Evolutionary conservation across 345 rosid genomes (phyloP).

Genomic region (Litchi chinensis): DNA sequence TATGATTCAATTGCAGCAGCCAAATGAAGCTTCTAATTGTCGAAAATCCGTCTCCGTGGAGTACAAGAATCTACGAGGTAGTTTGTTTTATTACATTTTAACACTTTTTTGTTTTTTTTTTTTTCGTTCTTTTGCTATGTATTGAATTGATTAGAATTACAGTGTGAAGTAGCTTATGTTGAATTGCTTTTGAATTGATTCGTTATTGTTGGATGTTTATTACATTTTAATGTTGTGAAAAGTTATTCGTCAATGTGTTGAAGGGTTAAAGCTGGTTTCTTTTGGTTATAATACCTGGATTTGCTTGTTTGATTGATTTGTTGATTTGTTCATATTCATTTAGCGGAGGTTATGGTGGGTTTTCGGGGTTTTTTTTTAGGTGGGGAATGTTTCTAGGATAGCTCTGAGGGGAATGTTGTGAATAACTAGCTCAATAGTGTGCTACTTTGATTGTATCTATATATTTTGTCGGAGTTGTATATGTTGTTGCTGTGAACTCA

Average conservation of each 20-base stretch:
- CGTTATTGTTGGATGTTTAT: too few species aligned
- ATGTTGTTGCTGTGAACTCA: not conserved
- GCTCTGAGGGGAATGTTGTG: too few species aligned
- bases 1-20: slow-evolving; percentile 40
- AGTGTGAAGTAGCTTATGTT: not conserved
- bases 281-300: not conserved
- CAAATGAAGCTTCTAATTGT: slow-evolving; percentile 20
- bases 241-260: not conserved
- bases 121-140: not conserved
- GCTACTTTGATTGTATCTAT: not conserved
- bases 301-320: not conserved
- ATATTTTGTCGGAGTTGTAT: not conserved
- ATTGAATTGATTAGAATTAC: not conserved
- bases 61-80: slow-evolving; percentile 62
- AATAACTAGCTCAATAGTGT: not conserved
- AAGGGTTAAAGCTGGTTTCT: not conserved
- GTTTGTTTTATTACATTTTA: not conserved
- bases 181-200: too few species aligned
- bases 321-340: not conserved
- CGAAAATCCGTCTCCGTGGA: slow-evolving; percentile 30
- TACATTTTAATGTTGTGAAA: not conserved
- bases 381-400: too few species aligned
- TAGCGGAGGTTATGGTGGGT: not conserved
- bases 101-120: too few species aligned
- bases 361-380: not conserved